A percentile compares a stretch with the other conserved stretches of the same genome.
These are phyloP conservation scores for Neltuma alba DNA, from an alignment of 306 rosid species.

Conservation along the genomic window DNA sequence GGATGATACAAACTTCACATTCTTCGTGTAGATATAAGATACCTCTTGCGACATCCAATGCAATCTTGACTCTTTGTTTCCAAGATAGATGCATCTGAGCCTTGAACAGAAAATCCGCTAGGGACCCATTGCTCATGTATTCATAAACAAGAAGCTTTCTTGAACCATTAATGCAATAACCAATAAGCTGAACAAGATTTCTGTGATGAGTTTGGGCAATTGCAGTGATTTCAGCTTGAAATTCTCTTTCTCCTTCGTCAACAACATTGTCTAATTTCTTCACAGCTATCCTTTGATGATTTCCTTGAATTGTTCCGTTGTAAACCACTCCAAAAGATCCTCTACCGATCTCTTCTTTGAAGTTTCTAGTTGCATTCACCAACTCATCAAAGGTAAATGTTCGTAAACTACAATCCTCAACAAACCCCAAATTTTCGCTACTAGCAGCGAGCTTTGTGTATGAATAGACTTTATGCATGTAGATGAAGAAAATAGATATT, in stretches of 20 bases:
- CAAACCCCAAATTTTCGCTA: constrained; percentile 27
- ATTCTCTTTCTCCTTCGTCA: constrained; percentile 43
- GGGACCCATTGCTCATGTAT: constrained; percentile 48
- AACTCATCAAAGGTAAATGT: constrained; percentile 45
- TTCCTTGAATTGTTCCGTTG: constrained; percentile 24
- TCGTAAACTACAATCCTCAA: constrained; percentile 35
- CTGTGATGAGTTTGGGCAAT: constrained; percentile 51
- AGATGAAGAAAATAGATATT: constrained; percentile 17
- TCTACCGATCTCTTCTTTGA: constrained; percentile 44
- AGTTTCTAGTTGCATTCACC: constrained; percentile 21
- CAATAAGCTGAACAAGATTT: constrained; percentile 47
- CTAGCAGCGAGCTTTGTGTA: constrained; percentile 22
- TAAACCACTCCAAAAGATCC: constrained; percentile 47
- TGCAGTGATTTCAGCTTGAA: constrained; percentile 39
- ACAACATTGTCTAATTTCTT: constrained; percentile 31
- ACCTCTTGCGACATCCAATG: not conserved
- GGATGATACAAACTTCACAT: constrained; percentile 24
- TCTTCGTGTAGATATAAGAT: not conserved
- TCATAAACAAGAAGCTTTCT: constrained; percentile 47
- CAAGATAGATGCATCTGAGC: not conserved
- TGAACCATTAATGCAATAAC: constrained; percentile 45
- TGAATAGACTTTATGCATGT: constrained; percentile 20
- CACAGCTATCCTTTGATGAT: constrained; percentile 36
- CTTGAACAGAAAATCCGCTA: constrained; percentile 35
- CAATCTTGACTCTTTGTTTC: constrained; percentile 26